phyloP scores from a whole-genome alignment of 2,329 filamentous ascomycete genomes.

The Penicillium sp. region DNA sequence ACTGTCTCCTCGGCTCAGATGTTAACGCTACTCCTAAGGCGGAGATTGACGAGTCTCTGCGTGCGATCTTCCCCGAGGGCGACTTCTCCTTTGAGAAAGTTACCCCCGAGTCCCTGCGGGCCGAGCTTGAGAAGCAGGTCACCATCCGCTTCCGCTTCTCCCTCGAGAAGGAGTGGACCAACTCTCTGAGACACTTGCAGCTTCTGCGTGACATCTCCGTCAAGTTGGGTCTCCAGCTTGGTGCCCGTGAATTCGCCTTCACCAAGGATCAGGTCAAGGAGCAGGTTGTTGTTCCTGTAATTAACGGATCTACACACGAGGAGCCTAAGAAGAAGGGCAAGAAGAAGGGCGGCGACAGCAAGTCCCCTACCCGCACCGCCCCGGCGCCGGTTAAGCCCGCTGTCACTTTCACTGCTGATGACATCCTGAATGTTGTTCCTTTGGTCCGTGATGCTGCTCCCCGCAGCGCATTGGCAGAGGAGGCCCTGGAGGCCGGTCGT shows the following conservation, averaged over 20 bases:
- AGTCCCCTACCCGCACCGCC: constrained; percentile 44
- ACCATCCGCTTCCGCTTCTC: constrained; percentile 72
- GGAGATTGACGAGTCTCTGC: constrained; percentile 72
- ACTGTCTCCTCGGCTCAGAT: constrained; percentile 79
- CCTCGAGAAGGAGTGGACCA: constrained; percentile 66
- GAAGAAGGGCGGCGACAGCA: constrained; percentile 53
- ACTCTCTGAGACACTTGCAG: constrained; percentile 69
- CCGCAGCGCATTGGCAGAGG: constrained; percentile 85
- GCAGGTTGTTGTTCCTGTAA: constrained; percentile 35
- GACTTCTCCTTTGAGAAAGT: constrained; percentile 78
- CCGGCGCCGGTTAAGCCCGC: constrained; percentile 46
- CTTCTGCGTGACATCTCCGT: constrained; percentile 83
- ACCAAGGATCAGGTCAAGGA: constrained; percentile 45
- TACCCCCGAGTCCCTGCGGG: constrained; percentile 68
- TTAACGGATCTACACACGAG: constrained; percentile 35
- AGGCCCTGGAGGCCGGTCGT: constrained; percentile 90
- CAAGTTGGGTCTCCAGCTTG: constrained; percentile 85
- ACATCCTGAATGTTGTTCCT: constrained; percentile 90
- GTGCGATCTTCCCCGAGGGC: constrained; percentile 72
- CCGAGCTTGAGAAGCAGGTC: constrained; percentile 70
- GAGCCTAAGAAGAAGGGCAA: constrained; percentile 53
- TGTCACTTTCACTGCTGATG: constrained; percentile 73
- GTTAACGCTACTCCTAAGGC: constrained; percentile 75
- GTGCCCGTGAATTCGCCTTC: constrained; percentile 74
- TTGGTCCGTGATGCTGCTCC: constrained; percentile 92